Evolutionary conservation across 106 monocot genomes (phyloP), one percentile per base, ranked within the genome.

Genomic region (Chionographis japonica): DNA sequence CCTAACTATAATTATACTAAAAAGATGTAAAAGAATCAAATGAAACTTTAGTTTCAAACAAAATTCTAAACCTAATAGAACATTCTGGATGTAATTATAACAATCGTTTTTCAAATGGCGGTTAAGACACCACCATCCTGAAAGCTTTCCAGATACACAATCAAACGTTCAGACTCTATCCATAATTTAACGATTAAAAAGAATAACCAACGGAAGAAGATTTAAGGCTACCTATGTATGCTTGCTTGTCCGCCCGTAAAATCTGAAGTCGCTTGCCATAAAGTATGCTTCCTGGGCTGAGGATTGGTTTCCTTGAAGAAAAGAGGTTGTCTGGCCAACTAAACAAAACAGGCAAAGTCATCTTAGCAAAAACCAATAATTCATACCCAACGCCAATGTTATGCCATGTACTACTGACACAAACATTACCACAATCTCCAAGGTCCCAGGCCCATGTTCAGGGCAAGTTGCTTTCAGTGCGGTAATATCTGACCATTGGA

Each of bases 301-400:
- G 97, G 97, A 82, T 92, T 97, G 6, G 89, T 97, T 71, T 97
- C 97, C 63, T 84, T 86, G 75, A 92, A 97, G 82, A 97, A 90
- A 56, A 97, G 84, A 41, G 97, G 97, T 65, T 80, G 89, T 73
- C 89, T 79, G 56, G 85, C 84, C 79, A 97, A 64, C 97, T 97
- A 70, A 53, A 78, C 12, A 18, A 75, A 74, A 36, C 18, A 78
- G 54, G 8, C 7, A 52, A 5, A 60, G 52, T 12, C 15, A 2
- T 15, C 38, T 61, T 2, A 58, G 27, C n/a, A 46, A 20, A 19
- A 58, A 60, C n/a, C n/a, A n/a, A n/a, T n/a, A n/a, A n/a, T n/a
- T n/a, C n/a, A n/a, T n/a, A n/a, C n/a, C 39, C 39, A 57, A 56
- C 8, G n/a, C 40, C 16, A 16, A n/a, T n/a, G n/a, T n/a, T n/a